These are phyloP conservation scores for Rhodamnia argentea DNA, from an alignment of 345 rosid species.

Conservation along the genomic window DNA sequence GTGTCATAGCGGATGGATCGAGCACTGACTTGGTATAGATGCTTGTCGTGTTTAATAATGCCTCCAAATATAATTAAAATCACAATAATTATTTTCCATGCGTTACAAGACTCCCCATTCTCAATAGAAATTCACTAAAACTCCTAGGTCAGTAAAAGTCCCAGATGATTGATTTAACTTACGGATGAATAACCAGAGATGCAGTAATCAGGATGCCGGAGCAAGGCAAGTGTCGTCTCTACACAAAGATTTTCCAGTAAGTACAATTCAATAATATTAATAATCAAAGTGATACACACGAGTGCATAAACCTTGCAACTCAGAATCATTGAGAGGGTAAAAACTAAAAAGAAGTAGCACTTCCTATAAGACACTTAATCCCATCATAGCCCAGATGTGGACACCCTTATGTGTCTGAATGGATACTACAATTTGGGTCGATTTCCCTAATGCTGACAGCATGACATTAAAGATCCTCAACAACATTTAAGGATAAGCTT, in stretches of 20 bases:
- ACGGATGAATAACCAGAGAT: constrained; percentile 90
- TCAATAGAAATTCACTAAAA: background rate
- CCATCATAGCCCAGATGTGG: background rate
- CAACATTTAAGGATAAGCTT: background rate
- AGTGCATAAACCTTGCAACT: background rate
- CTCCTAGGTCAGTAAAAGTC: background rate
- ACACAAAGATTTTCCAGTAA: constrained; percentile 12
- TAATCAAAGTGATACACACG: background rate
- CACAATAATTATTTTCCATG: background rate
- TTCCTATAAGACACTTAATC: background rate
- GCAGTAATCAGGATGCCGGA: constrained; percentile 94
- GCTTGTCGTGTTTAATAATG: background rate
- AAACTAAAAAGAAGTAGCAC: background rate
- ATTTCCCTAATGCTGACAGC: background rate
- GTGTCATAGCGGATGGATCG: background rate
- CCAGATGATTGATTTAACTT: constrained; percentile 16
- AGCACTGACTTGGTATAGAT: background rate
- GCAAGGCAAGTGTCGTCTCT: constrained; percentile 85
- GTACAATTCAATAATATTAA: background rate
- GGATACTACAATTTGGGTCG: background rate
- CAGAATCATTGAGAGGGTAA: background rate
- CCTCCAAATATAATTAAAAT: background rate
- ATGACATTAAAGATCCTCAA: background rate
- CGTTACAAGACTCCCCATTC: background rate
- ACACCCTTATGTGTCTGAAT: background rate